These are phyloP conservation scores for Phascolomyces articulosus DNA, from an alignment of 371 early-diverging fungal genomes.

Conservation along the genomic window DNA sequence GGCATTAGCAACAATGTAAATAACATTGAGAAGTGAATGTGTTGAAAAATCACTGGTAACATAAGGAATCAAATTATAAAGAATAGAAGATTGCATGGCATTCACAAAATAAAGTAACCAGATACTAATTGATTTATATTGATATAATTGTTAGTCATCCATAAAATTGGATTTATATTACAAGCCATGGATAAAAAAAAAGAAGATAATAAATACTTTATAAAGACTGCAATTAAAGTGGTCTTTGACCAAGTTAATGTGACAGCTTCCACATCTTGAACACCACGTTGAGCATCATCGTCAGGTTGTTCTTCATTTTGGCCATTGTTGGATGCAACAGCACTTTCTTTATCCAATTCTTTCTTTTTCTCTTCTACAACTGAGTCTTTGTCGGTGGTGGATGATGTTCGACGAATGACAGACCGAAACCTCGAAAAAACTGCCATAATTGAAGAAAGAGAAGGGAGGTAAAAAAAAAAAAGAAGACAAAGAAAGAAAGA, in stretches of 20 bases:
- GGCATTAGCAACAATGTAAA: constrained; percentile 23
- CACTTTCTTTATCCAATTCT: constrained; percentile 15
- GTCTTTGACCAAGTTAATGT: constrained; percentile 20
- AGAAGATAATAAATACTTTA: constrained; percentile 10
- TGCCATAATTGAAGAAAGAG: neutral
- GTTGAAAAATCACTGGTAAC: constrained; percentile 23
- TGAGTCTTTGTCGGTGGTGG: neutral
- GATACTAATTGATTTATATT: constrained; percentile 6
- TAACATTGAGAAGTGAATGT: constrained; percentile 21
- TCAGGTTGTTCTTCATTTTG: neutral
- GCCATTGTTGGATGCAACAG: neutral
- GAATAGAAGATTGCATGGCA: constrained; percentile 19
- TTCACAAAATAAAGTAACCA: constrained; percentile 25
- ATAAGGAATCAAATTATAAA: constrained; percentile 20
- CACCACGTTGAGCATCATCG: constrained; percentile 15
- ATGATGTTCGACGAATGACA: neutral
- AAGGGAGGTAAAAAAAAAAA: neutral
- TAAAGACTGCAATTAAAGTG: constrained; percentile 13
- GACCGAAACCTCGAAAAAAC: neutral
- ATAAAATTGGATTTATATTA: no score
- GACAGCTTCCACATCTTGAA: constrained; percentile 17
- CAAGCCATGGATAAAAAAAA: no score
- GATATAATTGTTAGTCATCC: no score
- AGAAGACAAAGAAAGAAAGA: neutral
- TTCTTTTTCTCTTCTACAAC: constrained; percentile 12